Conservation (phyloP, 2,329 filamentous ascomycete genomes). For the Exophiala mesophila region DNA sequence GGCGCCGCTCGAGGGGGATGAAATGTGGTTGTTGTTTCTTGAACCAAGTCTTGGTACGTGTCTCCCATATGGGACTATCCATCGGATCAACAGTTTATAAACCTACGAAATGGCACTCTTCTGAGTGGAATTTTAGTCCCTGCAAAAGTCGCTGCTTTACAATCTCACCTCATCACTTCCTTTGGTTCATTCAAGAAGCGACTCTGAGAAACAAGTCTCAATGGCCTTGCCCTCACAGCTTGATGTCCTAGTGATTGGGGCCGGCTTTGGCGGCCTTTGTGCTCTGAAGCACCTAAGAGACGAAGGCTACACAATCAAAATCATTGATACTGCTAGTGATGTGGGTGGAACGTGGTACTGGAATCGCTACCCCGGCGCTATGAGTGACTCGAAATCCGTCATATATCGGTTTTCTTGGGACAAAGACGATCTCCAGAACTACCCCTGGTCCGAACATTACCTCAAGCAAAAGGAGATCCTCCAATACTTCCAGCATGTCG, state of each 20-base stretch:
- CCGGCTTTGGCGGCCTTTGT: slow-evolving; percentile 42
- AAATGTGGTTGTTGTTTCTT: slow-evolving; percentile 3
- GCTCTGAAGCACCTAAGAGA: slow-evolving; percentile 50
- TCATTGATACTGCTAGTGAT: slow-evolving; percentile 51
- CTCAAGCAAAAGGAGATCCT: slow-evolving; percentile 38
- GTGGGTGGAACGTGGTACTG: slow-evolving; percentile 35
- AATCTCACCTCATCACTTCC: slow-evolving; percentile 5
- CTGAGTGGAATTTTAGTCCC: slow-evolving; percentile 4
- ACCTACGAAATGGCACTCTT: slow-evolving; percentile 5
- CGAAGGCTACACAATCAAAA: slow-evolving; percentile 42
- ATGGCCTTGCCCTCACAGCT: not conserved
- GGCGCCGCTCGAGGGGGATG: slow-evolving; percentile 3
- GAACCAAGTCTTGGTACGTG: slow-evolving; percentile 3
- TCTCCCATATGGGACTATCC: slow-evolving; percentile 4
- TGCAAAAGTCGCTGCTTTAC: slow-evolving; percentile 5
- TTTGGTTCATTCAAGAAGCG: slow-evolving; percentile 5
- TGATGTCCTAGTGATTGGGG: slow-evolving; percentile 26
- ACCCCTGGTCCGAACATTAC: slow-evolving; percentile 26
- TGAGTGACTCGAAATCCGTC: slow-evolving; percentile 38
- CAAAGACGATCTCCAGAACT: slow-evolving; percentile 38
- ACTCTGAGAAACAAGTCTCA: slow-evolving; percentile 5
- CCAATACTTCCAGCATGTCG: slow-evolving; percentile 45
- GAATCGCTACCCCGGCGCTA: slow-evolving; percentile 37
- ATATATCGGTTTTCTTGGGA: slow-evolving; percentile 46
- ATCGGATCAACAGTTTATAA: slow-evolving; percentile 5